Base-by-base conservation (phyloP, 768 basidiomycete species). In the Wakefieldia striispora region DNA sequence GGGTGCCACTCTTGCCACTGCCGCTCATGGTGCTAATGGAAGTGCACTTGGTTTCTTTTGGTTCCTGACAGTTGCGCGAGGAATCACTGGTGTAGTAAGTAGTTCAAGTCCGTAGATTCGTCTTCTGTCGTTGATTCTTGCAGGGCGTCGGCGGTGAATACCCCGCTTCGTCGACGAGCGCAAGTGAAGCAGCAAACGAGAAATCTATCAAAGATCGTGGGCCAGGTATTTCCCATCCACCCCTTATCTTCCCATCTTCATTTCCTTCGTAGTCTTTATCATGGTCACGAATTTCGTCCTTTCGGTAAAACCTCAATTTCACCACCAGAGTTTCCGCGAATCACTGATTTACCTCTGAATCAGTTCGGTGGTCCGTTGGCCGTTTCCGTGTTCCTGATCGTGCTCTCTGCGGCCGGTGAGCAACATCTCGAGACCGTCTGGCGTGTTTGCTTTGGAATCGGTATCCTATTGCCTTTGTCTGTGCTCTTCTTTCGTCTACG, bases 71-170 rank as follows among this genome's bases (percentile, higher is more conserved):
- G 64, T 88, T 54, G 82, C 86, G 14, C 73, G 86, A 49, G 88
- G 88, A 36, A 74, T 88, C 29, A 85, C 84, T 21, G 84, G 84
- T 17, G 67, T 85, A 40, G 83, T 83, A 54, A 60, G 78, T 64
- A 14, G 37, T 36, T 34, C 39, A 43, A 19, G 20, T 21, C 37
- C 27, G 19, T 13, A 17, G 6, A 11, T 14, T 23, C 36, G 37
- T 20, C 16, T 20, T 44, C 36, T 49, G 9, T 47, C 42, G 27
- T 38, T 48, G 34, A 58, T 38, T 41, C 16, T 44, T 35, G 17
- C 47, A 84, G 76, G 86, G 86, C 50, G 85, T 86, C 12, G 86
- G 86, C 31, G 86, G 86, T 21, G 86, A 89, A 69, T 89, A 90
- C 64, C 86, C 87, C 1, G 84, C 83, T 8, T 84, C 82, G 6